phyloP scores from a whole-genome alignment of 2,329 filamentous ascomycete genomes.

The Alternaria infectoria region DNA sequence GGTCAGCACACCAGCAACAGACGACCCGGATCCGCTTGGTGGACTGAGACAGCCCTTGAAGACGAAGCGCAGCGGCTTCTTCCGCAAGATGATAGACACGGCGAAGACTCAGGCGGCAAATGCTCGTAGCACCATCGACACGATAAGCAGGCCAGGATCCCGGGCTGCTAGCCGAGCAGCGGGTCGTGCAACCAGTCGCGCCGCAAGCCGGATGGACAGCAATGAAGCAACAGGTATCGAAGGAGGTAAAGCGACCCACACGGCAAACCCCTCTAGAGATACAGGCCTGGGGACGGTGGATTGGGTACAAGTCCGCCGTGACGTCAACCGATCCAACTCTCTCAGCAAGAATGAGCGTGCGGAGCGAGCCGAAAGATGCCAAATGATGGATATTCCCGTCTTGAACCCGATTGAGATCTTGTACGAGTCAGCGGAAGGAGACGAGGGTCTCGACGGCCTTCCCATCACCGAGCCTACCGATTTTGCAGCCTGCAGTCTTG shows the following conservation, averaged over 20 bases:
- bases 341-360: constrained; percentile 85
- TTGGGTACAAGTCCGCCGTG: constrained; percentile 96
- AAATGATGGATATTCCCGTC: constrained; percentile 91
- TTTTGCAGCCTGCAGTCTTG: constrained; percentile 79
- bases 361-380: constrained; percentile 85
- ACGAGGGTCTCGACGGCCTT: constrained; percentile 84
- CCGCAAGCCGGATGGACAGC: constrained; percentile 38
- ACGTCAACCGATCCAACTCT: constrained; percentile 94
- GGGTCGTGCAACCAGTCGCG: constrained; percentile 47
- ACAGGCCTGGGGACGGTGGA: constrained; percentile 75
- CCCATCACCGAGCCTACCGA: constrained; percentile 83
- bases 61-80: constrained; percentile 82
- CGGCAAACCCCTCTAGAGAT: constrained; percentile 64
- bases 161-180: constrained; percentile 48
- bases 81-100: constrained; percentile 93
- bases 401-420: constrained; percentile 90
- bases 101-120: constrained; percentile 93
- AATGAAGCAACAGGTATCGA: constrained; percentile 62
- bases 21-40: constrained; percentile 73
- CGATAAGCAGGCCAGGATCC: constrained; percentile 54
- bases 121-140: constrained; percentile 82
- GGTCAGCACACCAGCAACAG: constrained; percentile 64
- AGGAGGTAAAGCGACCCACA: constrained; percentile 51
- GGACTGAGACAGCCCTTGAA: constrained; percentile 75
- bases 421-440: constrained; percentile 82